phyloP scores from a whole-genome alignment of 192 early-diverging fungal species.

The Globomyces pollinis-pini region DNA sequence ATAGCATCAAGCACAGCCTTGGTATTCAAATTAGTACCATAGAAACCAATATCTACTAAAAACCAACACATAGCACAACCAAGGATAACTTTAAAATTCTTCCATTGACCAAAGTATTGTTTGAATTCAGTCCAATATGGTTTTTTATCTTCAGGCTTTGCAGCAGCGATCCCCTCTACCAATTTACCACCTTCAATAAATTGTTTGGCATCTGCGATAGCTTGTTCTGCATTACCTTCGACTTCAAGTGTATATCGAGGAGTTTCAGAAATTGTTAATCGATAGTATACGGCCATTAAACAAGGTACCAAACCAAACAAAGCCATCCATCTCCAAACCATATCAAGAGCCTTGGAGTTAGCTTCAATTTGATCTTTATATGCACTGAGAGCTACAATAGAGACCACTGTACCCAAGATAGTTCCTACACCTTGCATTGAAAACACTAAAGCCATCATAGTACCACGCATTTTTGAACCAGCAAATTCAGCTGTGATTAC shows the following conservation, averaged over 20 bases:
- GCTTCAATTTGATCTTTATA: conserved; percentile 61
- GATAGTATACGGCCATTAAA: conserved; percentile 80
- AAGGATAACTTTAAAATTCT: conserved; percentile 64
- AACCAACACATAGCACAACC: conserved; percentile 20
- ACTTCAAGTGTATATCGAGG: conserved; percentile 78
- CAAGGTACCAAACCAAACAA: conserved; percentile 81
- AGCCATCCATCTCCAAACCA: conserved; percentile 86
- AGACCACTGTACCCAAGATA: conserved; percentile 69
- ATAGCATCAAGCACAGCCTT: conserved; percentile 25
- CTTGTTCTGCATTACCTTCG: conserved; percentile 43
- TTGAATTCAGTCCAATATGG: not conserved
- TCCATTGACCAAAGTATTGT: conserved; percentile 69
- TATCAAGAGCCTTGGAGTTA: conserved; percentile 59
- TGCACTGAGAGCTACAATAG: conserved; percentile 58
- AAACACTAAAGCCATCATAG: conserved; percentile 82
- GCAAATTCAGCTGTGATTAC: conserved; percentile 92
- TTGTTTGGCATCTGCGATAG: conserved; percentile 1
- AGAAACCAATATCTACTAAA: conserved; percentile 23
- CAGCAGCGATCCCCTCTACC: not conserved
- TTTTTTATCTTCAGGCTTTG: not conserved
- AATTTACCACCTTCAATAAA: not conserved
- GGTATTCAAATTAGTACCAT: conserved; percentile 22
- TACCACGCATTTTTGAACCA: conserved; percentile 70
- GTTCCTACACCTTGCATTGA: conserved; percentile 92
- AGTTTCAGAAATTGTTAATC: conserved; percentile 83